phyloP scores from a whole-genome alignment of 305 asterid genomes.

The Ajuga reptans region DNA sequence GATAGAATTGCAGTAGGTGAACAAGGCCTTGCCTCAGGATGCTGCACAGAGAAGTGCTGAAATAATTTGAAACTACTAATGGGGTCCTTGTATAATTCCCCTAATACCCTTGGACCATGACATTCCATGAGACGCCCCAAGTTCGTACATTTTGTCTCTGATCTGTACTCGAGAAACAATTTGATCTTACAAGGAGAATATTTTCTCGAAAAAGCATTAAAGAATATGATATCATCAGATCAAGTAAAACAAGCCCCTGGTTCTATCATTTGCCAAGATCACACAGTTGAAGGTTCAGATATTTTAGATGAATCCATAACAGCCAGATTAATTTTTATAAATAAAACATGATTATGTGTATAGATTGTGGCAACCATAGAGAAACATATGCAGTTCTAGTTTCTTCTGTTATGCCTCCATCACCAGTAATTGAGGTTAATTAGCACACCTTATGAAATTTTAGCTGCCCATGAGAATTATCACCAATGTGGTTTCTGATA shows the following conservation, averaged over 20 bases:
- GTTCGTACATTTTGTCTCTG: slow-evolving; percentile 49
- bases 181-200: too few relatives aligned
- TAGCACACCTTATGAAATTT: neutral
- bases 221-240: neutral
- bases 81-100: slow-evolving; percentile 66
- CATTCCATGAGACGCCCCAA: slow-evolving; percentile 80
- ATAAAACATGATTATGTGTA: neutral
- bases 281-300: neutral
- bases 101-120: slow-evolving; percentile 69
- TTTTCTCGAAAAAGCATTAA: neutral
- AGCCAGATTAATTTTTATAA: slow-evolving; percentile 2
- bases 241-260: neutral
- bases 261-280: neutral
- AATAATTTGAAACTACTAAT: slow-evolving; percentile 59
- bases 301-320: neutral
- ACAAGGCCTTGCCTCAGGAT: slow-evolving; percentile 58
- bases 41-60: slow-evolving; percentile 69
- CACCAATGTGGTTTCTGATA: neutral
- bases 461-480: neutral
- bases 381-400: neutral
- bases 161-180: too few relatives aligned
- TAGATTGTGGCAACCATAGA: neutral
- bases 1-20: slow-evolving; percentile 12
- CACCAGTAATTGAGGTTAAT: neutral
- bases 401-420: neutral